Evolutionary conservation across 805 yeast genomes (phyloP).

Genomic region (Hanseniaspora thailandica): DNA sequence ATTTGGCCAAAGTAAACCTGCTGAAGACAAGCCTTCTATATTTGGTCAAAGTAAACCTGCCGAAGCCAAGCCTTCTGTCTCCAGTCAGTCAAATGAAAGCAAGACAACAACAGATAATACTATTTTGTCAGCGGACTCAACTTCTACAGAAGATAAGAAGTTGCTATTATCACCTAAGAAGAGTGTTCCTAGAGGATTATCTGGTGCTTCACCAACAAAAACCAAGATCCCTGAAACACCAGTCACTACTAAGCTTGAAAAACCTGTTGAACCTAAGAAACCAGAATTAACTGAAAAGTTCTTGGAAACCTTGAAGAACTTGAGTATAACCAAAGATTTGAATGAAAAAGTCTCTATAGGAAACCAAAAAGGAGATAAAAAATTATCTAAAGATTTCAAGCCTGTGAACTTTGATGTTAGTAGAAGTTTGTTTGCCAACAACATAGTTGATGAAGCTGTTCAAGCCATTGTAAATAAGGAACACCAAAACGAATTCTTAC

Average conservation of each 20-base stretch:
- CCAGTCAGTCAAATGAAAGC: neutral
- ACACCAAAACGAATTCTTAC: neutral
- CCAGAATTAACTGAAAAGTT: slow-evolving; percentile 1
- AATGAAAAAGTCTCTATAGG: neutral
- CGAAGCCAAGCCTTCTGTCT: neutral
- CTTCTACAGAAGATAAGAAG: neutral
- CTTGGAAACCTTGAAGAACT: neutral
- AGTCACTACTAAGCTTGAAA: neutral
- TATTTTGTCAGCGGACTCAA: neutral
- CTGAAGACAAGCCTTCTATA: neutral
- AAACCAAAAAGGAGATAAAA: slow-evolving; percentile 16
- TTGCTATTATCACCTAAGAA: slow-evolving; percentile 1
- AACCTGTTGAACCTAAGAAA: neutral
- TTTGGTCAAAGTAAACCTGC: neutral
- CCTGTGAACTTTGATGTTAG: neutral
- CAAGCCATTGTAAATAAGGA: neutral
- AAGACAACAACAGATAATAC: neutral
- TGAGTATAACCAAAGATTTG: neutral
- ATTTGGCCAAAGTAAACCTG: neutral
- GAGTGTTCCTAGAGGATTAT: slow-evolving; percentile 3
- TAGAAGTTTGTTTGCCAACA: neutral
- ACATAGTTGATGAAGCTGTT: neutral
- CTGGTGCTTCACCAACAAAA: slow-evolving; percentile 13
- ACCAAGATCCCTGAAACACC: neutral
- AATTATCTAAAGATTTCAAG: neutral